Evolutionary conservation across 139 green algal genomes (phyloP).

Genomic region (Protoeuglena noctilucae): DNA sequence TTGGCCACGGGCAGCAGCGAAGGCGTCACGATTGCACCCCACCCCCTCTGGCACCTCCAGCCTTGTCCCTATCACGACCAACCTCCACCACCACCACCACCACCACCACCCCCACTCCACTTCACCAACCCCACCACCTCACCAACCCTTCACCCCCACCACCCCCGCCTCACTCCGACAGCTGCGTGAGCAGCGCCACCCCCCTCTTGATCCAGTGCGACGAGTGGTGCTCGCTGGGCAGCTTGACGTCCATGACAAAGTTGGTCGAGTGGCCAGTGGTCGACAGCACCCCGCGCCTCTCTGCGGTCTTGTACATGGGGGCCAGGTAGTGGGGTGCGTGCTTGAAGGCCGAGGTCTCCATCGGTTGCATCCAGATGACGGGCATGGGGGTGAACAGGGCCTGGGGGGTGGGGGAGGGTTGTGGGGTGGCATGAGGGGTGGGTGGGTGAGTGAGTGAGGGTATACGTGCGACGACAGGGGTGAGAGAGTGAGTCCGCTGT

Average conservation of each 20-base stretch:
- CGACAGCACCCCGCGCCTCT: conserved; percentile 18
- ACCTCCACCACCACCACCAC: too few species aligned
- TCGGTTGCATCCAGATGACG: conserved; percentile 49
- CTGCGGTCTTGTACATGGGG: conserved; percentile 14
- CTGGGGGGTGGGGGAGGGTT: conserved; percentile 9
- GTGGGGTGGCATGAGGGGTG: too few species aligned
- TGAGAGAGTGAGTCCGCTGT: too few species aligned
- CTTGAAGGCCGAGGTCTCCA: conserved; percentile 24
- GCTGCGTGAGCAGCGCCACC: conserved; percentile 34
- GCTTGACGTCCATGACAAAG: conserved; percentile 55
- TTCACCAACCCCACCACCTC: too few species aligned
- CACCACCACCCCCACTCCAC: too few species aligned
- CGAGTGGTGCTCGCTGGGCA: conserved; percentile 27
- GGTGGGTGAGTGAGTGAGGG: too few species aligned
- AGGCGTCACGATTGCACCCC: too few species aligned
- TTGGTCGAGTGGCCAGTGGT: conserved; percentile 77
- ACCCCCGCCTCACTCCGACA: conserved; percentile 21
- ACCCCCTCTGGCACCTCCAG: too few species aligned
- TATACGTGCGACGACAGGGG: too few species aligned
- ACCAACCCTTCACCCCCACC: too few species aligned
- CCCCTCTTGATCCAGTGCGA: conserved; percentile 58
- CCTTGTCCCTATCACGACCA: too few species aligned
- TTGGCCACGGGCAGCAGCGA: too few species aligned
- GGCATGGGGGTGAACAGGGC: conserved; percentile 48
- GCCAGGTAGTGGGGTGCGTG: neutral